Evolutionary conservation across 1,284 basidiomycete genomes (phyloP), one percentile per base, ranked within the genome.

Genomic region (Pyrrhoderma lamaoense): DNA sequence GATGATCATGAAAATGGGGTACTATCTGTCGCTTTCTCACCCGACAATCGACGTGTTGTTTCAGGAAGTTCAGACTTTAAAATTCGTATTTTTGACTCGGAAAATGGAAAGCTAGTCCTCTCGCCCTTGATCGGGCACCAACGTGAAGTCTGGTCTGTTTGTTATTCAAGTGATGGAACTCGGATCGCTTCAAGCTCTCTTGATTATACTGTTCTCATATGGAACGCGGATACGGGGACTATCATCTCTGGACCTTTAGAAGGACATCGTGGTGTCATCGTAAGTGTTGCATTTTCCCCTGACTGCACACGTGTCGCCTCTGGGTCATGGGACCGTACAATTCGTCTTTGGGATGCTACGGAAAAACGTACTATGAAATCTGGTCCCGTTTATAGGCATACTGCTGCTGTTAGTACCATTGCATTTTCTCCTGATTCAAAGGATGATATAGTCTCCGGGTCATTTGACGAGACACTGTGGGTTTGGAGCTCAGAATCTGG

Each of bases 81-180:
- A 16, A 40, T 40, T 14, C 19, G 38, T 21, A n/a, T 40, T 5
- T 40, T 16, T 16, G 19, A 40, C 5, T 18, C 19, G 16, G 8
- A 40, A 14, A 7, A 5, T 40, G 38, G 38, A 21, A 40, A 40
- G n/a, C 14, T 40, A 18, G 7, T 21, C n/a, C n/a, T 16, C 8
- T 5, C 85, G 58, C 93, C 97, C n/a, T 72, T 94, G 45, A 93
- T 90, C 61, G 70, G 98, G 39, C 95, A 97, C 64, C 84, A 91
- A 7, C 83, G 79, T 54, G 92, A 89, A 35, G 83, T 61, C 73
- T 89, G 55, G 82, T 93, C 53, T 63, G 89, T 67, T 36, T 13
- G 43, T 42, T 25, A 4, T 8, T 51, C 2, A 40, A 4, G 8
- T 3, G 42, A 44, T 25, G 42, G 42, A 14, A 5, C 38, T 18